phyloP scores from a whole-genome alignment of 116 monocot genomes.

The Thalassia testudinum region DNA sequence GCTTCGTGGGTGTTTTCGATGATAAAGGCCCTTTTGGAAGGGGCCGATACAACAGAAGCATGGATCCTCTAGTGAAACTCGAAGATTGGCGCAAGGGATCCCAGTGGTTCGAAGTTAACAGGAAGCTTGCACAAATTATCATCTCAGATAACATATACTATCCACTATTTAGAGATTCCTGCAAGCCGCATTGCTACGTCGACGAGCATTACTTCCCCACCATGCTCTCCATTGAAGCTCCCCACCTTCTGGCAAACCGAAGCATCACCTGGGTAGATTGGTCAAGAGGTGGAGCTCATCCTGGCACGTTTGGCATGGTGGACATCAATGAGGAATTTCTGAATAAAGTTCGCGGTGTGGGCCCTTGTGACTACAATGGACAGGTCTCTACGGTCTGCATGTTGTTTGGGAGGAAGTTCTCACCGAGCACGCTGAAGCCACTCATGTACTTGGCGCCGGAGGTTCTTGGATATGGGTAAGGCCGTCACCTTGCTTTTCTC shows the following conservation, averaged over 20 bases:
- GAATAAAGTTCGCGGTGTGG: slow-evolving; percentile 8
- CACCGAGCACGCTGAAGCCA: slow-evolving; percentile 40
- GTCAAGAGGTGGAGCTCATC: slow-evolving; percentile 70
- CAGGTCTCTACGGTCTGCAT: slow-evolving; percentile 20
- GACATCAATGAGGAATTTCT: slow-evolving; percentile 32
- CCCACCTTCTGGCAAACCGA: slow-evolving; percentile 30
- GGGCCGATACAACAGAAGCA: slow-evolving; percentile 35
- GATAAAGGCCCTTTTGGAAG: slow-evolving; percentile 41
- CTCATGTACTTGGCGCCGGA: slow-evolving; percentile 24
- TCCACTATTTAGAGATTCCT: slow-evolving; percentile 44
- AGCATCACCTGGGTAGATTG: slow-evolving; percentile 59
- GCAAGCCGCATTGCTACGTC: slow-evolving; percentile 42
- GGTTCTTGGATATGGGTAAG: slow-evolving; percentile 23
- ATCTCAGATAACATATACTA: slow-evolving; percentile 43
- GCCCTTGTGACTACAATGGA: slow-evolving; percentile 26
- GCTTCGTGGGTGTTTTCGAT: slow-evolving; percentile 47
- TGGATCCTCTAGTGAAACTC: slow-evolving; percentile 40
- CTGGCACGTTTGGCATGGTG: slow-evolving; percentile 39
- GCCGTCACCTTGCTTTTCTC: not conserved
- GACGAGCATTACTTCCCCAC: slow-evolving; percentile 87
- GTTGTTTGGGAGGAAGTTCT: slow-evolving; percentile 59
- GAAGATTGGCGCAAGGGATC: slow-evolving; percentile 64
- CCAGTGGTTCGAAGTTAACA: slow-evolving; percentile 65
- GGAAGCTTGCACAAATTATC: slow-evolving; percentile 29
- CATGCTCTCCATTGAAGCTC: slow-evolving; percentile 39